These are phyloP conservation scores for Phialocephala sp. DNA, from an alignment of 2,329 filamentous ascomycete genomes.

Conservation along the genomic window DNA sequence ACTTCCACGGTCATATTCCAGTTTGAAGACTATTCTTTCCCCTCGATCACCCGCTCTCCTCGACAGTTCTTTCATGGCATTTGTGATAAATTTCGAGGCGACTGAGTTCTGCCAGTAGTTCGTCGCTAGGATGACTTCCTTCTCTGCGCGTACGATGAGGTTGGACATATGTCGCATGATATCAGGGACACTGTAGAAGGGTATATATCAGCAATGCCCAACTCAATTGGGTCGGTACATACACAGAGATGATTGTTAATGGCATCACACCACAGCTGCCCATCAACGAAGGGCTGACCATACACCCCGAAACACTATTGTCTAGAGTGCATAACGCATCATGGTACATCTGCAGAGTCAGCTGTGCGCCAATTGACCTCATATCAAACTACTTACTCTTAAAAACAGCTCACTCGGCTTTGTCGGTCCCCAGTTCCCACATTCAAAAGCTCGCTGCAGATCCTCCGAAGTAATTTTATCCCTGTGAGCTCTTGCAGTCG, in stretches of 20 bases:
- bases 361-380: neutral
- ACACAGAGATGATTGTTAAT: slow-evolving; percentile 70
- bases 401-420: slow-evolving; percentile 72
- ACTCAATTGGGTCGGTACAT: slow-evolving; percentile 24
- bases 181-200: slow-evolving; percentile 61
- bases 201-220: slow-evolving; percentile 29
- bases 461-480: slow-evolving; percentile 45
- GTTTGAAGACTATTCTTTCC: slow-evolving; percentile 67
- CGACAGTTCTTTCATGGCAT: slow-evolving; percentile 73
- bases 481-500: slow-evolving; percentile 31
- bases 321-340: slow-evolving; percentile 39
- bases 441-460: slow-evolving; percentile 59
- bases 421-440: slow-evolving; percentile 70
- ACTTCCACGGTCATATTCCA: slow-evolving; percentile 78
- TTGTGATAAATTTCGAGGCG: slow-evolving; percentile 69
- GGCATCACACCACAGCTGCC: slow-evolving; percentile 69
- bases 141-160: slow-evolving; percentile 73
- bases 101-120: slow-evolving; percentile 75
- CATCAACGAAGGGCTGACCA: slow-evolving; percentile 63
- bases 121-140: slow-evolving; percentile 75
- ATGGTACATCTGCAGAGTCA: slow-evolving; percentile 37
- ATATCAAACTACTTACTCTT: slow-evolving; percentile 47
- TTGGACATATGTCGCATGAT: slow-evolving; percentile 78
- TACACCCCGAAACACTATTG: slow-evolving; percentile 45
- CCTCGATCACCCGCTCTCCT: slow-evolving; percentile 63